Conservation (phyloP, 805 yeast genomes). For the fission yeast (Schizosaccharomyces pombe) region DNA sequence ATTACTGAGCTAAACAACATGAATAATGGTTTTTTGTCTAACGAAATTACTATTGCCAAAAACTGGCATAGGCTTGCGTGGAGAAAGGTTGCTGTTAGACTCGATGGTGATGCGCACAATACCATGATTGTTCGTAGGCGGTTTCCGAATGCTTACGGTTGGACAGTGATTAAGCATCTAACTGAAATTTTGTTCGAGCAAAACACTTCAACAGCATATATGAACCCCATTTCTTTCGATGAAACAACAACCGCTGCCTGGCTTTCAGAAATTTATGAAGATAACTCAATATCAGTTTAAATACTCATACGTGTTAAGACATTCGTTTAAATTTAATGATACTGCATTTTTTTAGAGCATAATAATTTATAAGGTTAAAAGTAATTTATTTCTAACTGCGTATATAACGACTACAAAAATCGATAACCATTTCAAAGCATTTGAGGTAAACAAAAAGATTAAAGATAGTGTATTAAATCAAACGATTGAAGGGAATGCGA, state of each 20-base stretch:
- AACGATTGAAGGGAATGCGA: not conserved
- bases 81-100: constrained; percentile 71
- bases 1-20: constrained; percentile 7
- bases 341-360: too few relatives aligned
- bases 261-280: not conserved
- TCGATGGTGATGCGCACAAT: constrained; percentile 87
- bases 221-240: not conserved
- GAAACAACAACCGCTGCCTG: not conserved
- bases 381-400: not conserved
- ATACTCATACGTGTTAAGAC: too few relatives aligned
- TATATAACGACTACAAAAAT: not conserved
- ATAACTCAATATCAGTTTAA: not conserved
- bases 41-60: constrained; percentile 67
- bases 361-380: too few relatives aligned
- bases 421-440: too few relatives aligned
- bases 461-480: not conserved
- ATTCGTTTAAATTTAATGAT: too few relatives aligned
- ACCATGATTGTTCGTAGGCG: constrained; percentile 71
- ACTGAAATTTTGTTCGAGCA: constrained; percentile 29
- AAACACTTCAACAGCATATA: constrained; percentile 7
- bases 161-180: constrained; percentile 75
- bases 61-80: constrained; percentile 73
- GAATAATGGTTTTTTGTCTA: constrained; percentile 17
- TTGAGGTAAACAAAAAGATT: not conserved
- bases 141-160: constrained; percentile 77